A percentile compares a stretch with the other conserved stretches of the same genome.
Conservation (phyloP, 345 rosid species). For the Fremontodendron californicum region DNA sequence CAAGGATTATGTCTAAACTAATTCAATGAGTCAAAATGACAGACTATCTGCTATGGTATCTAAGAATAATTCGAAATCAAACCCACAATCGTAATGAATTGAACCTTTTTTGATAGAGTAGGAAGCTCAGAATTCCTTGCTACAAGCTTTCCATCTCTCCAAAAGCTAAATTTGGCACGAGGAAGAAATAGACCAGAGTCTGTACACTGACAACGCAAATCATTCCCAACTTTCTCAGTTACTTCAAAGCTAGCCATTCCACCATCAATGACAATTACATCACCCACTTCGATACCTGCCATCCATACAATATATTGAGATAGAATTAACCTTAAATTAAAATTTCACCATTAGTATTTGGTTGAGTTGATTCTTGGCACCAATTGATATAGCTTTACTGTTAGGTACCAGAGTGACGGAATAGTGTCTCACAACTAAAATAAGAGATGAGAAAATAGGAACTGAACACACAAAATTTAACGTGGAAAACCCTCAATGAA, state of each 20-base stretch:
- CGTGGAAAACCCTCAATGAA: no score
- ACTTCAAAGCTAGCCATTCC: conserved; percentile 77
- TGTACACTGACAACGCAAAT: conserved; percentile 56
- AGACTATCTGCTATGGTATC: background rate
- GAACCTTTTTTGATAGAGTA: conserved; percentile 57
- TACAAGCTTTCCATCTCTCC: conserved; percentile 64
- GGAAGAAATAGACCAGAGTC: conserved; percentile 68
- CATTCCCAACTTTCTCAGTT: conserved; percentile 52
- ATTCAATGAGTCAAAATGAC: background rate
- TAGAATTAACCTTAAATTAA: background rate
- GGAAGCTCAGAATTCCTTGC: conserved; percentile 42
- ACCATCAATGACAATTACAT: conserved; percentile 63
- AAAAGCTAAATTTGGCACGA: conserved; percentile 63
- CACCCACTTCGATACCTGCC: conserved; percentile 64
- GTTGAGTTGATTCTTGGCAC: background rate
- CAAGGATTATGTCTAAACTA: background rate
- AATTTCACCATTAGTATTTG: background rate
- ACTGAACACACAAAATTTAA: no score
- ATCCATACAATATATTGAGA: background rate
- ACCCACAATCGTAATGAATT: background rate
- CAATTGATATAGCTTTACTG: background rate
- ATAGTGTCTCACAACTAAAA: no score
- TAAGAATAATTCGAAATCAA: background rate
- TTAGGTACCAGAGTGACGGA: no score
- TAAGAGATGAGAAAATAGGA: no score